A percentile compares a stretch with the other conserved stretches of the same genome.
Conservation (phyloP, 441 rosid species). For the Gossypium schwendimanii region DNA sequence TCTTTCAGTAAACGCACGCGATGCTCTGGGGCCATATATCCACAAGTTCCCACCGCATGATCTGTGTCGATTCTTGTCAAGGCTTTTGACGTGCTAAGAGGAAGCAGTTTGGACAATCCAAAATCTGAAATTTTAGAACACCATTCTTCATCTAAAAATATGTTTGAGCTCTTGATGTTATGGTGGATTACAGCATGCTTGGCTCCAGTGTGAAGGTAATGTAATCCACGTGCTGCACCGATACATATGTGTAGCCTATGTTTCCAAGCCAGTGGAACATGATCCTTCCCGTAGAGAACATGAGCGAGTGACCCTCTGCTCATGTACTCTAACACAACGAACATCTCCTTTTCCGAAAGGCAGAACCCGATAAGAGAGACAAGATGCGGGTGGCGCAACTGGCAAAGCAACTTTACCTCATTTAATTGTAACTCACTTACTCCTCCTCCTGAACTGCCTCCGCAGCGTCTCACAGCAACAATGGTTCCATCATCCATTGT, state of each 20-base stretch:
- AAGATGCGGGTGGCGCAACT: constrained; percentile 31
- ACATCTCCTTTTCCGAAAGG: constrained; percentile 13
- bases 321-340: constrained; percentile 30
- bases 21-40: neutral
- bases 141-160: constrained; percentile 54
- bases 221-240: neutral
- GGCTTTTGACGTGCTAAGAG: neutral
- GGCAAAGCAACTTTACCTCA: constrained; percentile 33
- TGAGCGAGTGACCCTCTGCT: constrained; percentile 14
- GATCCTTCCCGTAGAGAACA: neutral
- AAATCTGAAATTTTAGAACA: neutral
- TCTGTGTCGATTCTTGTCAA: neutral
- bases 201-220: neutral
- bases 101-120: neutral
- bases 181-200: constrained; percentile 40
- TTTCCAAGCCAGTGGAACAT: constrained; percentile 13
- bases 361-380: constrained; percentile 37
- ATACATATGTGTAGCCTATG: neutral
- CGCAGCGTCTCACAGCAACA: neutral
- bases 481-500: constrained; percentile 12
- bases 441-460: neutral
- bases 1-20: neutral
- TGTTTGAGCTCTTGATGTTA: constrained; percentile 76
- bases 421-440: constrained; percentile 15
- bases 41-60: neutral